Evolutionary conservation across 2,329 filamentous ascomycete genomes (phyloP), one percentile per base, ranked within the genome.

Genomic region (Acephala macrosclerotiorum): DNA sequence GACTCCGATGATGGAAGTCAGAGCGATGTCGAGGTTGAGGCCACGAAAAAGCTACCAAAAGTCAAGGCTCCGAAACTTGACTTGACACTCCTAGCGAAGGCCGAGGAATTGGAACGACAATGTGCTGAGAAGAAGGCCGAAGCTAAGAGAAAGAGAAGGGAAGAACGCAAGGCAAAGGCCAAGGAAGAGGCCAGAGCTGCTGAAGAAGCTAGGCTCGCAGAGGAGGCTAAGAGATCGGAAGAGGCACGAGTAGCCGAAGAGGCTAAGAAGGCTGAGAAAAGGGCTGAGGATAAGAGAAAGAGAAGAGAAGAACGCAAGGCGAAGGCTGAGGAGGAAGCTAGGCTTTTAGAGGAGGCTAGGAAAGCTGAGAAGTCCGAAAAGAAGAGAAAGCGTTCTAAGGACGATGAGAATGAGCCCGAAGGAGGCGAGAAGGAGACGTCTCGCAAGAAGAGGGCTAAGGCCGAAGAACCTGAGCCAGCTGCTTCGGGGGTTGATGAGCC

Each of bases 211-310:
- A 33, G 16, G 20, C n/a, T n/a, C n/a, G 26, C 25, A 25, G 60
- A 36, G 18, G 47, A 49, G 4, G 36, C 38, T 16, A 49, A 49
- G 45, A 25, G 20, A 33, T 14, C 58, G 47, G 36, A 63, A 60
- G 26, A 70, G 68, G 55, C 58, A 45, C 58, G 61, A 29, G 60
- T 40, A 12, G 51, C 59, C 25, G 55, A 61, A 38, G 66, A 63
- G 16, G 51, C 38, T 22, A 16, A 60, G 18, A 40, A 47, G 22
- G 60, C n/a, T 65, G 67, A 60, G 20, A 63, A 65, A 33, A 68
- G n/a, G 42, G 25, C 29, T 9, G 49, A 57, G 3, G 62, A 58
- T 9, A 59, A 45, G 20, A 29, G 59, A 20, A 69, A 63, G 33
- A 35, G 29, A 25, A 47, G n/a, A 63, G 56, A 33, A 47, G 58